Evolutionary conservation across 495 filamentous ascomycete genomes (phyloP).

Genomic region (Hyaloscypha hepaticicola): DNA sequence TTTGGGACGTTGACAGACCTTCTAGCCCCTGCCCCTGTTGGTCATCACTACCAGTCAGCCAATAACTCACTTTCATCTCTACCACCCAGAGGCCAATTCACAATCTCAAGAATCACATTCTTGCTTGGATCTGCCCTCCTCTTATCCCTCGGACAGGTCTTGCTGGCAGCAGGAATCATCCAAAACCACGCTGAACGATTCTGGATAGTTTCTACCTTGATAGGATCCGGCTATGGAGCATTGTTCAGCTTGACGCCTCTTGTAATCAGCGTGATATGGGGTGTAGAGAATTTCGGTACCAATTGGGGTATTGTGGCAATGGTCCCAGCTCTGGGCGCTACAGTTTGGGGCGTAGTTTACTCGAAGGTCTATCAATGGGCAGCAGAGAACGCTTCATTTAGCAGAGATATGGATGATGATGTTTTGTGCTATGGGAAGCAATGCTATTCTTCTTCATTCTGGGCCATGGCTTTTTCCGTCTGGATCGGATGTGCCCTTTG

Average conservation of each 20-base stretch:
- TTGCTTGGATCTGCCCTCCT: slow-evolving; percentile 72
- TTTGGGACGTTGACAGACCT: slow-evolving; percentile 86
- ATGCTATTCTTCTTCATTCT: slow-evolving; percentile 79
- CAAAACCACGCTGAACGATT: slow-evolving; percentile 68
- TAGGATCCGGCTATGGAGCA: slow-evolving; percentile 90
- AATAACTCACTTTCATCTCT: slow-evolving; percentile 30
- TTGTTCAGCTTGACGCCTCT: slow-evolving; percentile 88
- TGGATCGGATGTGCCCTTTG: slow-evolving; percentile 76
- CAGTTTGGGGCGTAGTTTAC: slow-evolving; percentile 84
- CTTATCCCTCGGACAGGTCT: slow-evolving; percentile 71
- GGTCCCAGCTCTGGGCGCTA: slow-evolving; percentile 81
- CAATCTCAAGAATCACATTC: slow-evolving; percentile 75
- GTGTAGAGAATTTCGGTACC: slow-evolving; percentile 96
- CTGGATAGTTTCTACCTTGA: slow-evolving; percentile 72
- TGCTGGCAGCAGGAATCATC: slow-evolving; percentile 69
- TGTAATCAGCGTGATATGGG: slow-evolving; percentile 92
- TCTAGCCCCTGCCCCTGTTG: slow-evolving; percentile 66
- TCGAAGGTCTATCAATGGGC: slow-evolving; percentile 74
- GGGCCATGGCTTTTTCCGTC: slow-evolving; percentile 74
- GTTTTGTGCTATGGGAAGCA: slow-evolving; percentile 67
- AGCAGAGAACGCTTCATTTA: slow-evolving; percentile 34
- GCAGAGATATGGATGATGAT: slow-evolving; percentile 41
- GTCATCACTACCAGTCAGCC: slow-evolving; percentile 30
- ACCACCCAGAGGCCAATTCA: slow-evolving; percentile 38
- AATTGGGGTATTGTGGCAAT: slow-evolving; percentile 96